Percentiles rank a stretch among this genome's conserved stretches.
Evolutionary conservation across 2,329 filamentous ascomycete species (phyloP).

Genomic region (Colletotrichum eremochloae): DNA sequence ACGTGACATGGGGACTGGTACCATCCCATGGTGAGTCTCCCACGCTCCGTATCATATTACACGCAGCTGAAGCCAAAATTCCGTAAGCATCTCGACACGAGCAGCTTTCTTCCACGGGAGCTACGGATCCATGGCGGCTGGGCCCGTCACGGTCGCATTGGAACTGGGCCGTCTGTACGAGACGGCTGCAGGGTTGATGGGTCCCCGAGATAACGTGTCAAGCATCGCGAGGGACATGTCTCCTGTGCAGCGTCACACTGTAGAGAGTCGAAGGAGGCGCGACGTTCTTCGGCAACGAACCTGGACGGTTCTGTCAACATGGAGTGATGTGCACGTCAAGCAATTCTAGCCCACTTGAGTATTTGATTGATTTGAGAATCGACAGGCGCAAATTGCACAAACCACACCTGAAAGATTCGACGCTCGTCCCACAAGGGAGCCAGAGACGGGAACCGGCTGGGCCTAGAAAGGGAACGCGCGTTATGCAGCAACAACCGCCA

Average conservation of each 20-base stretch:
- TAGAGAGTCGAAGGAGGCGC: background rate
- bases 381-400: background rate
- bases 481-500: constrained; percentile 33
- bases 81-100: background rate
- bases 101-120: background rate
- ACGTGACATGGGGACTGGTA: constrained; percentile 18
- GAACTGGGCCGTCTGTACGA: background rate
- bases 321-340: background rate
- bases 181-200: constrained; percentile 22
- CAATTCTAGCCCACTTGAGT: background rate
- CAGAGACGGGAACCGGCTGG: constrained; percentile 32
- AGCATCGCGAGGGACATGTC: background rate
- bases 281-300: background rate
- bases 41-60: background rate
- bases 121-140: background rate
- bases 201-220: constrained; percentile 1
- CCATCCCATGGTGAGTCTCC: background rate
- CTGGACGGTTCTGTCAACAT: background rate
- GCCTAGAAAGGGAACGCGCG: constrained; percentile 1
- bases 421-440: constrained; percentile 16
- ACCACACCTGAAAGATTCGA: background rate
- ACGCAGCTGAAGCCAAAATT: background rate
- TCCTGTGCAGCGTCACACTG: constrained; percentile 5
- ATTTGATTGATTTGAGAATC: background rate
- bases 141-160: background rate